phyloP scores from a whole-genome alignment of 257 asterid genomes.

The Thymus mandschuricus region DNA sequence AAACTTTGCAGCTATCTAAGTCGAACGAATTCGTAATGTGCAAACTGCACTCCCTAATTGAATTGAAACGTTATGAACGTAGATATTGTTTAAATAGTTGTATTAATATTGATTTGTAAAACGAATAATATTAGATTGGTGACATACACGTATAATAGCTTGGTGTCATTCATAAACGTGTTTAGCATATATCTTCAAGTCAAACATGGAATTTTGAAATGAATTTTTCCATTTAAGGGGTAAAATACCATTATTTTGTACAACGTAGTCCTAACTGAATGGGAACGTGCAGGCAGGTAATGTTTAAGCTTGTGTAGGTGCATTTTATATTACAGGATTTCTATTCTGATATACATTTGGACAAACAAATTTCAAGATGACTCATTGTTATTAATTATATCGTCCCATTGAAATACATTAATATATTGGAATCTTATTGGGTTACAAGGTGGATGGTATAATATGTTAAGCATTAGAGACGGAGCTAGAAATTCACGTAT shows the following conservation, averaged over 20 bases:
- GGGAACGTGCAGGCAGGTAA: slow-evolving; percentile 46
- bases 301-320: not conserved
- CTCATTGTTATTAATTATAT: too few relatives aligned
- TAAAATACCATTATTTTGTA: not conserved
- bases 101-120: not conserved
- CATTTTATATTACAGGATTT: too few relatives aligned
- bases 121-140: slow-evolving; percentile 33
- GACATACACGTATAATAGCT: slow-evolving; percentile 37
- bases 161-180: slow-evolving; percentile 28
- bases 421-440: too few relatives aligned
- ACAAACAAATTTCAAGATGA: too few relatives aligned
- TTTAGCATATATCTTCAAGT: slow-evolving; percentile 24
- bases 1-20: not conserved
- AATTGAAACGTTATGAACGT: slow-evolving; percentile 9
- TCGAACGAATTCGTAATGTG: not conserved
- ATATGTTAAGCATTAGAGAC: too few relatives aligned
- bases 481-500: too few relatives aligned
- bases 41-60: slow-evolving; percentile 31
- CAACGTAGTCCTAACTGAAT: slow-evolving; percentile 25
- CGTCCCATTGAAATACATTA: too few relatives aligned
- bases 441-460: too few relatives aligned
- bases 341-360: too few relatives aligned
- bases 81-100: slow-evolving; percentile 40
- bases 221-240: not conserved
- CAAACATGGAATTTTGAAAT: not conserved